These are phyloP conservation scores for Oxalis stricta DNA, from an alignment of 441 rosid species.

Conservation along the genomic window DNA sequence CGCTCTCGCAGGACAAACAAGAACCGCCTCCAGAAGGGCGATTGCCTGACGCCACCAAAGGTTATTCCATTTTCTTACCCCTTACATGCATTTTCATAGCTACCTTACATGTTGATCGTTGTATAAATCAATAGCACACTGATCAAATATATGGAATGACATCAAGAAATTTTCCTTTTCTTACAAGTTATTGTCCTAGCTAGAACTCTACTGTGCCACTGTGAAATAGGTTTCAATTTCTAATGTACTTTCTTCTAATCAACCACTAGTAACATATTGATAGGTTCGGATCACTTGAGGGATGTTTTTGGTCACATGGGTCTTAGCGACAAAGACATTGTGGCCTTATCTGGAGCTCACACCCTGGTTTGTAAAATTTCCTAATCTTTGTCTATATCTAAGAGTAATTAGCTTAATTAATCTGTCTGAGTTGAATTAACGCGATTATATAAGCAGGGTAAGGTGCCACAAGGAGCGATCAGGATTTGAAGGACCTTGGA, in stretches of 20 bases:
- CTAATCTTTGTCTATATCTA: background rate
- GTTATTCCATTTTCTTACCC: constrained; percentile 32
- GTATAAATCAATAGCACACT: too few species aligned
- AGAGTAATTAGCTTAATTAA: background rate
- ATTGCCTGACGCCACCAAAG: constrained; percentile 78
- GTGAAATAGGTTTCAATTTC: background rate
- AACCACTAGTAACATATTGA: too few species aligned
- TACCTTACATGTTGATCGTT: too few species aligned
- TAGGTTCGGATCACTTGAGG: constrained; percentile 70
- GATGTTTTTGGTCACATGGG: constrained; percentile 67
- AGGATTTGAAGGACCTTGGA: constrained; percentile 96
- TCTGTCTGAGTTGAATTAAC: too few species aligned
- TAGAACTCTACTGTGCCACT: background rate
- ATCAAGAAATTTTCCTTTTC: background rate
- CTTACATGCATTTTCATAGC: too few species aligned
- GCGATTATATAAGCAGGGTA: constrained; percentile 31
- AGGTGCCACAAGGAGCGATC: constrained; percentile 92
- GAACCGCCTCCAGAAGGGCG: constrained; percentile 91
- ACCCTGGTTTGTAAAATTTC: constrained; percentile 46
- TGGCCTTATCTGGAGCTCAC: constrained; percentile 89
- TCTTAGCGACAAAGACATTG: constrained; percentile 77
- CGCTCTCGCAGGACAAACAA: constrained; percentile 60
- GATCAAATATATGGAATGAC: too few species aligned
- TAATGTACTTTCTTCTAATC: too few species aligned
- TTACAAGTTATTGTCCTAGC: background rate